These are phyloP conservation scores for Podaxis pistillaris DNA, from an alignment of 768 basidiomycete species.

Conservation along the genomic window DNA sequence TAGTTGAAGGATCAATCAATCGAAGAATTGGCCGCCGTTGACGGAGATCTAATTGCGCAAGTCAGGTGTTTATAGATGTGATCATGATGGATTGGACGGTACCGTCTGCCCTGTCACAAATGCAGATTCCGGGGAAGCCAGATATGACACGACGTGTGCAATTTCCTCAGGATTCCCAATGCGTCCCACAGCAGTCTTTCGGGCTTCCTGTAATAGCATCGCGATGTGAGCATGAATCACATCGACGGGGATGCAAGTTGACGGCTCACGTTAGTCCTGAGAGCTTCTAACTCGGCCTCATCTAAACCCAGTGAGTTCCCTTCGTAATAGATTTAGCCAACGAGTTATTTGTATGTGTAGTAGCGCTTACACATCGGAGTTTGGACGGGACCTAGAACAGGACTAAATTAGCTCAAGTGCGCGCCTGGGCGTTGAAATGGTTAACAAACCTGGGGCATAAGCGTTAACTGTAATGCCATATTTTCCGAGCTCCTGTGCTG, in stretches of 20 bases:
- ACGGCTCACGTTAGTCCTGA: background rate
- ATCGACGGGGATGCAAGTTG: background rate
- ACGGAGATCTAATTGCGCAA: background rate
- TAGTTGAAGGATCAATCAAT: background rate
- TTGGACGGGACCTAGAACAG: background rate
- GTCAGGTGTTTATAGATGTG: background rate
- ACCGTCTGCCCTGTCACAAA: conserved; percentile 21
- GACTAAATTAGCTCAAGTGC: background rate
- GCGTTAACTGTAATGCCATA: conserved; percentile 44
- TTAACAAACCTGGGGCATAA: conserved; percentile 34
- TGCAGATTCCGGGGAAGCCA: conserved; percentile 18
- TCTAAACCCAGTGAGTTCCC: background rate
- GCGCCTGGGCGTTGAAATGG: background rate
- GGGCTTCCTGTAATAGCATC: background rate
- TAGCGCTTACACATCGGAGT: conserved; percentile 4
- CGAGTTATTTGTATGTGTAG: background rate
- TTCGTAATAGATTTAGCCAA: background rate
- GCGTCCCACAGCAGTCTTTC: conserved; percentile 1
- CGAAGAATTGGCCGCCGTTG: conserved; percentile 11
- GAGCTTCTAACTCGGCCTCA: background rate
- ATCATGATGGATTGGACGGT: background rate
- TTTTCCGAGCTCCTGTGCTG: conserved; percentile 36
- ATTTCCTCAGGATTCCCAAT: conserved; percentile 15
- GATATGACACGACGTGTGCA: conserved; percentile 20
- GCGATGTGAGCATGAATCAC: background rate